Evolutionary conservation across 1,284 basidiomycete species (phyloP).

Genomic region (Irpex sp.): DNA sequence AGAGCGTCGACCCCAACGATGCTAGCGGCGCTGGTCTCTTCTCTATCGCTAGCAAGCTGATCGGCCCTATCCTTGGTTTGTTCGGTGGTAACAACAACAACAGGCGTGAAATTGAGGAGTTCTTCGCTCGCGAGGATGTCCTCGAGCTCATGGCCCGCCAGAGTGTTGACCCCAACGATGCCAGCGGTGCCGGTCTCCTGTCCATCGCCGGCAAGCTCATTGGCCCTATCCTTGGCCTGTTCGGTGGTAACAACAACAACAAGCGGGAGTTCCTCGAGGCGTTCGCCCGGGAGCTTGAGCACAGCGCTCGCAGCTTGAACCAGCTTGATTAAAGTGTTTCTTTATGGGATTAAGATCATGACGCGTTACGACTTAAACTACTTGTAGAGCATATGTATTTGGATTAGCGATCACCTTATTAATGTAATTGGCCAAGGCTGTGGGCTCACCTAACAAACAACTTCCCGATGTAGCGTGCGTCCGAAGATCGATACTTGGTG

Average conservation of each 20-base stretch:
- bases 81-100: not conserved
- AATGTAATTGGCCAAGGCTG: not conserved
- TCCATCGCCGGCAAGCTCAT: not conserved
- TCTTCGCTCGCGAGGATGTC: not conserved
- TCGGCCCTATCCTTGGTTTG: not conserved
- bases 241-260: not conserved
- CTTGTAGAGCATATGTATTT: not conserved
- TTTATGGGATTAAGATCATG: not conserved
- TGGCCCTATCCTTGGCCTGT: not conserved
- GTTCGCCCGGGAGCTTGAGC: not conserved
- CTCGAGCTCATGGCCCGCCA: no score
- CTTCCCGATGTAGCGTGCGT: no score
- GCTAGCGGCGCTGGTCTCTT: no score
- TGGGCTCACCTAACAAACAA: not conserved
- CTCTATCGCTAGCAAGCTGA: not conserved
- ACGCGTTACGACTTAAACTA: not conserved
- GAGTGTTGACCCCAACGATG: not conserved
- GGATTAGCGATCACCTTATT: not conserved
- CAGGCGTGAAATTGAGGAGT: not conserved
- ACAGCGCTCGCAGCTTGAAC: slow-evolving; percentile 1
- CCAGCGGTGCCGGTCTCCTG: not conserved
- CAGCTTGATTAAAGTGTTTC: not conserved
- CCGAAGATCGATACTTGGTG: no score
- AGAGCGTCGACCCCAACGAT: not conserved
- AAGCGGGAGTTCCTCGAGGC: not conserved